Evolutionary conservation across 495 filamentous ascomycete genomes (phyloP).

Genomic region (Hypoxylon fragiforme): DNA sequence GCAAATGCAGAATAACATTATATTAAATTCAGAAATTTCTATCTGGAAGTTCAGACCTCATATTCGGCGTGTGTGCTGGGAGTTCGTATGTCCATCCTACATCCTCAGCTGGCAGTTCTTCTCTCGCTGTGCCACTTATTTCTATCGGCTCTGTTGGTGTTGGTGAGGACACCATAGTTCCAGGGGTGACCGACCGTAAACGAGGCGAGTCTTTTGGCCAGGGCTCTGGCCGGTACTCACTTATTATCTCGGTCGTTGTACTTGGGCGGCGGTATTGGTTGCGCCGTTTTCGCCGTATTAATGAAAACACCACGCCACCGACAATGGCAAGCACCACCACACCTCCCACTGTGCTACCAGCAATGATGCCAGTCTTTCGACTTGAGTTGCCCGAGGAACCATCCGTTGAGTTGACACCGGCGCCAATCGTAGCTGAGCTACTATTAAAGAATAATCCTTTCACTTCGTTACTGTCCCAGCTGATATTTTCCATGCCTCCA

Average conservation of each 20-base stretch:
- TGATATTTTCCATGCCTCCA: conserved; percentile 33
- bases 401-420: not conserved
- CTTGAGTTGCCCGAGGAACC: conserved; percentile 11
- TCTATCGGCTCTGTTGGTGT: conserved; percentile 20
- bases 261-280: conserved; percentile 11
- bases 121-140: conserved; percentile 13
- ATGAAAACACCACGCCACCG: conserved; percentile 12
- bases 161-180: conserved; percentile 21
- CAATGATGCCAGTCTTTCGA: conserved; percentile 23
- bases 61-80: conserved; percentile 29
- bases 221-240: conserved; percentile 37
- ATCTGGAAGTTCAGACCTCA: conserved; percentile 34
- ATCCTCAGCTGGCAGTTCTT: conserved; percentile 29
- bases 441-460: conserved; percentile 31
- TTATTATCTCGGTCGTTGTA: conserved; percentile 14
- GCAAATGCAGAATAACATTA: conserved; percentile 9
- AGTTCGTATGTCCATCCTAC: conserved; percentile 35
- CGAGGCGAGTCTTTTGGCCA: conserved; percentile 36
- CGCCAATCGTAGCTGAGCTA: conserved; percentile 7
- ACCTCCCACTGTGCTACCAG: conserved; percentile 32
- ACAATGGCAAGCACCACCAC: conserved; percentile 4
- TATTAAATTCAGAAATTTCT: conserved; percentile 32
- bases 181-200: conserved; percentile 28
- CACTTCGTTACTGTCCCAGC: conserved; percentile 33
- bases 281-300: conserved; percentile 12